Base-by-base conservation (phyloP, 2,329 filamentous ascomycete genomes). In the Cadophora malorum region DNA sequence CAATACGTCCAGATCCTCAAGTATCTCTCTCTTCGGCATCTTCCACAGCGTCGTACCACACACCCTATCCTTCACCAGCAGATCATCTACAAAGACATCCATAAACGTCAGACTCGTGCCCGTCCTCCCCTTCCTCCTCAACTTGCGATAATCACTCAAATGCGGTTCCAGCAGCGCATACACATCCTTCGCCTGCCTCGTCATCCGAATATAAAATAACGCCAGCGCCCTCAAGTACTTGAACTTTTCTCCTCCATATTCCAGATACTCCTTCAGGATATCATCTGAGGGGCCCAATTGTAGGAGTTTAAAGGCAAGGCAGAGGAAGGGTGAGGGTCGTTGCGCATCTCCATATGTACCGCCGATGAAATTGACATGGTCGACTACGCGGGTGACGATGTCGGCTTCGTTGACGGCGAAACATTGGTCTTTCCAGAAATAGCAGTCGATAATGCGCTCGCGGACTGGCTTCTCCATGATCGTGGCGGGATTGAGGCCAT, bases 401-500 rank as follows among this genome's bases (percentile, higher is more conserved):
- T 90, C 87, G 63, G 88, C 88, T 78, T 90, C 89, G 82, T 98
- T 99, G 72, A 99, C 85, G 52, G 92, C 96, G 81, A 98, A 99
- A 79, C 96, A 97, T 82, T 97, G 94, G 81, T 98, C 96, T 80
- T 97, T 97, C 91, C 94, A 99, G 83, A 97, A 99, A 82, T 97
- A 96, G 64, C 90, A 93, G 77, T 97, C 94, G 74, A 94, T 89
- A 80, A 99, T 97, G 78, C 96, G 94, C 81, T 99, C 96, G 77
- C 92, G 92, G 72, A 97, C 93, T 50, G 94, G 91, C 79, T 97
- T 97, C 80, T 98, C 95, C 86, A 98, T 92, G 69, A 98, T 92
- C 4, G 92, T 94, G n/a, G 94, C 92, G 0, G 95, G 95, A 81
- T 97, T 97, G 76, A 96, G 91, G 69, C 94, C 94, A 78, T 95